phyloP scores from a whole-genome alignment of 768 basidiomycete species.

The Trametes gibbosa region DNA sequence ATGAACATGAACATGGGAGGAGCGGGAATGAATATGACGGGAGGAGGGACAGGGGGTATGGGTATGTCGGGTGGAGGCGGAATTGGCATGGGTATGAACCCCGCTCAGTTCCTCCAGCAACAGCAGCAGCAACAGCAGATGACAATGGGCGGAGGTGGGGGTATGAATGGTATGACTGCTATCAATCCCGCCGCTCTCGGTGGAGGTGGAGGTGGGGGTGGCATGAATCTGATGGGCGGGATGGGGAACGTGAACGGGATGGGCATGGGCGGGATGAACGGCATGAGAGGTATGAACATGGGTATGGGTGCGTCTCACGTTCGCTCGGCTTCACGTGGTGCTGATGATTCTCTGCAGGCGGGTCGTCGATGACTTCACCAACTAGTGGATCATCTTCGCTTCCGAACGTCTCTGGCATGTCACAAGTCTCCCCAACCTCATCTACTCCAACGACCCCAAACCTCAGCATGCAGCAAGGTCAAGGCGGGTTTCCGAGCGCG shows the following conservation, averaged over 20 bases:
- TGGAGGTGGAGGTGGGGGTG: slow-evolving; percentile 2
- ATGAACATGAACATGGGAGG: slow-evolving; percentile 18
- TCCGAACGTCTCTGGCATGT: slow-evolving; percentile 9
- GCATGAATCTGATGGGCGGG: slow-evolving; percentile 11
- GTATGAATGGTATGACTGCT: slow-evolving; percentile 13
- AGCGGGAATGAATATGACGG: background rate
- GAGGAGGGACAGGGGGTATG: slow-evolving; percentile 17
- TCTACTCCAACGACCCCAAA: slow-evolving; percentile 3
- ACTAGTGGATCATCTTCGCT: no score
- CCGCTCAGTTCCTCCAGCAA: slow-evolving; percentile 5
- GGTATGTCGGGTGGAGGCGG: slow-evolving; percentile 16
- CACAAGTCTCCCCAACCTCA: no score
- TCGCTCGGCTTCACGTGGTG: background rate
- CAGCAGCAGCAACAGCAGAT: slow-evolving; percentile 21
- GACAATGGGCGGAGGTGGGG: slow-evolving; percentile 13
- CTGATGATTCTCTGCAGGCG: slow-evolving; percentile 10
- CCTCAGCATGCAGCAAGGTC: slow-evolving; percentile 3
- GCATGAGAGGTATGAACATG: no score
- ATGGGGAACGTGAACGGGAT: slow-evolving; percentile 23
- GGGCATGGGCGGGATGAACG: slow-evolving; percentile 23
- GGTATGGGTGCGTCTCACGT: slow-evolving; percentile 6
- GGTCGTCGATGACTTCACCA: no score
- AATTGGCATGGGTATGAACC: slow-evolving; percentile 22
- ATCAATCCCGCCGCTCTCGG: slow-evolving; percentile 25
- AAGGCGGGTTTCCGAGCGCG: slow-evolving; percentile 9